Conservation (phyloP, 129 eudicot genomes). For the Centrapalus pauciflorus region DNA sequence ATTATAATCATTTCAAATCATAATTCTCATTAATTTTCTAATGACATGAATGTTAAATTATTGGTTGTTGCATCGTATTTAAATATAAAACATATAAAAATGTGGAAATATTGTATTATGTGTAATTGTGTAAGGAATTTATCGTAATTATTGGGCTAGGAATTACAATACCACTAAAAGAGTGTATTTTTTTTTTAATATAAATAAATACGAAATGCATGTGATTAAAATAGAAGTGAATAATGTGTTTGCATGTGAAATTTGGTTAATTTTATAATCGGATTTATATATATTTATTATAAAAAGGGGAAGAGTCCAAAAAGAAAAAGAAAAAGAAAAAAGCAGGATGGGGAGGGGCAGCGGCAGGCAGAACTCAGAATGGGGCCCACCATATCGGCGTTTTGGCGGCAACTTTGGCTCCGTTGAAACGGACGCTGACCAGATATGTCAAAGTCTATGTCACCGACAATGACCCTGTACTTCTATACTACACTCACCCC, state of each 20-base stretch:
- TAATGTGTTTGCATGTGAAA: background rate
- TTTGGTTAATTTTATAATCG: background rate
- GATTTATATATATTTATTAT: background rate
- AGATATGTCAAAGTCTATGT: slow-evolving; percentile 6
- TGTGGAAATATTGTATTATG: no score
- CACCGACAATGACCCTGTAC: slow-evolving; percentile 24
- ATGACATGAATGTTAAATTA: no score
- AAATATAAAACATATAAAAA: no score
- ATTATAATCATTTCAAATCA: no score
- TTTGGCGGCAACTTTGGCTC: slow-evolving; percentile 24
- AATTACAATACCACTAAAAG: no score
- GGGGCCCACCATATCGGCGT: slow-evolving; percentile 18
- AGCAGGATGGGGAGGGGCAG: slow-evolving; percentile 11
- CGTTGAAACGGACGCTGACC: slow-evolving; percentile 20
- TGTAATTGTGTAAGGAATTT: no score
- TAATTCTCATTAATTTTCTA: no score
- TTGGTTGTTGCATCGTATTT: no score
- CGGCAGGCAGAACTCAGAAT: background rate
- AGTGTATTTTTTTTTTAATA: no score
- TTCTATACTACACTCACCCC: no score
- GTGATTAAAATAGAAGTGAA: background rate
- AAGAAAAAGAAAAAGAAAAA: slow-evolving; percentile 3
- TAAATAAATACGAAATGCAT: background rate
- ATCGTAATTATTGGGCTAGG: no score
- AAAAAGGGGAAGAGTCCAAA: background rate